These are phyloP conservation scores for Phylloporus gajari DNA, from an alignment of 1,284 basidiomycete species.

Conservation along the genomic window DNA sequence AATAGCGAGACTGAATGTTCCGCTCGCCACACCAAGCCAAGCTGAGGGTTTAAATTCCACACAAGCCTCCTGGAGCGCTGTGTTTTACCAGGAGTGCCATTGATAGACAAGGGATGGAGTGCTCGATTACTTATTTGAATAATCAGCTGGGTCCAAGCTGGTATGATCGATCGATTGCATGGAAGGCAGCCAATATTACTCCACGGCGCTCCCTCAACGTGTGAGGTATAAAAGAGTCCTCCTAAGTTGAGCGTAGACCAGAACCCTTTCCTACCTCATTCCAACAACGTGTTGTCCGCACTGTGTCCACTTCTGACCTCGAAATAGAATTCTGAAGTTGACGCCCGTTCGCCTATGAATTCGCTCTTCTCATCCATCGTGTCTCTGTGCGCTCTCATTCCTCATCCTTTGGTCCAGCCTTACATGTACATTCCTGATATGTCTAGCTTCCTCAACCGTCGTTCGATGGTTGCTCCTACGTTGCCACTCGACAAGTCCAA, in stretches of 20 bases:
- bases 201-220: no score
- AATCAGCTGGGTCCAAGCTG: no score
- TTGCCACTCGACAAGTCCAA: slow-evolving; percentile 29
- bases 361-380: slow-evolving; percentile 4
- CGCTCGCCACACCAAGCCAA: no score
- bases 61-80: no score
- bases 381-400: slow-evolving; percentile 16
- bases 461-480: slow-evolving; percentile 22
- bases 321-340: slow-evolving; percentile 7
- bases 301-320: background rate
- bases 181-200: no score
- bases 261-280: background rate
- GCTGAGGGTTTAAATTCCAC: no score
- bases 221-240: background rate
- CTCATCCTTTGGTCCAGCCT: slow-evolving; percentile 4
- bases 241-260: background rate
- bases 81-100: background rate
- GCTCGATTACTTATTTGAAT: no score
- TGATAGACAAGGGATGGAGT: background rate
- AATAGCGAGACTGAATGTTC: no score
- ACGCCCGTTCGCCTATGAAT: no score
- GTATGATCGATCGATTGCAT: no score
- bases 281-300: background rate
- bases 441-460: slow-evolving; percentile 25
- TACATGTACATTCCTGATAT: slow-evolving; percentile 35